Evolutionary conservation across 305 asterid species (phyloP), one percentile per base, ranked within the genome.

Genomic region (Andrographis paniculata): DNA sequence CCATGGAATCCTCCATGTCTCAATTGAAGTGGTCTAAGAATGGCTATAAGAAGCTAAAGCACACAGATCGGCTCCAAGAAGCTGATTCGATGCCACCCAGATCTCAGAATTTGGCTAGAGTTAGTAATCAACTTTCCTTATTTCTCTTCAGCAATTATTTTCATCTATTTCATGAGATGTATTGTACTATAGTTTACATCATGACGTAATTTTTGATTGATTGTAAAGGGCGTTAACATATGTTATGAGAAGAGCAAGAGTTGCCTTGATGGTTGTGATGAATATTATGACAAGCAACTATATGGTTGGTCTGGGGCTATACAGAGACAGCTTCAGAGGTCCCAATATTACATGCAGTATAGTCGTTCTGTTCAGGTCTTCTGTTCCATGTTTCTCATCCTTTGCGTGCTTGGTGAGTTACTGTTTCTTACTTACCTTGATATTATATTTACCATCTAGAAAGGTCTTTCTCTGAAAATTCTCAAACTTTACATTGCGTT

Each of bases 251-350:
- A 79, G 68, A 70, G 61, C 68, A 85, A 82, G 74, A 74, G 88
- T 61, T 78, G 87, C 64, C 74, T 80, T 2, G 82, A 74, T 42
- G 80, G 86, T 48, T 74, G 80, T 55, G 84, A 80, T 60, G 78
- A 78, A 33, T 83, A 67, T 60, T 79, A 72, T 22, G 82, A 82
- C 64, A 89, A 82, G 61, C 92, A 78, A 37, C 61, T 84, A 39
- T 61, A 80, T 53, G 84, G 95, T 48, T 86, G 98, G 98, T 75
- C 61, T 55, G 95, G 98, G 53, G 55, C 77, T 45, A 15, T 79
- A 42, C 88, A 75, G 65, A 82, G 96, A 62, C 95, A 75, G 69
- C 71, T 86, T 53, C 98, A 77, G 72, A 82, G 98, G 66, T 82
- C 94, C 47, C 96, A 91, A 66, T 86, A 91, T 65, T 70, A 73